A percentile compares a stretch with the other conserved stretches of the same genome.
Conservation (phyloP, 2,329 filamentous ascomycete species). For the Paecilomyces dactylethromorphus region DNA sequence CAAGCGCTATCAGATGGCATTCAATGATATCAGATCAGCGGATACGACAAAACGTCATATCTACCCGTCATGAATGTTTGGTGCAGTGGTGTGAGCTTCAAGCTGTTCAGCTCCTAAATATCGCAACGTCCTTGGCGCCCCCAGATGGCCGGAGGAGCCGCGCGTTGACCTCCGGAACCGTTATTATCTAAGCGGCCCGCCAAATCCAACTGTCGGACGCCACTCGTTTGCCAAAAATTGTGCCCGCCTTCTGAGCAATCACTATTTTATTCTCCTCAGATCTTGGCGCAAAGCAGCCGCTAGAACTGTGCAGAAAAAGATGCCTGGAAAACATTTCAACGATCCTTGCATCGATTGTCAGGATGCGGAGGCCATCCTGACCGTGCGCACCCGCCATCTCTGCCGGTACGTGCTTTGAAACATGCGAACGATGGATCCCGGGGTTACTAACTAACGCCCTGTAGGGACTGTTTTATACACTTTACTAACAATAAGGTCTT, state of each 20-base stretch:
- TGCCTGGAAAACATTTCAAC: slow-evolving; percentile 25
- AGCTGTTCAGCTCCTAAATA: neutral
- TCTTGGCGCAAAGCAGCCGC: neutral
- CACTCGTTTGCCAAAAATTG: slow-evolving; percentile 10
- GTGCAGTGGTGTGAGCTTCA: neutral
- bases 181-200: slow-evolving; percentile 22
- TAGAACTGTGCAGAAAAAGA: slow-evolving; percentile 8
- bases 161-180: slow-evolving; percentile 13
- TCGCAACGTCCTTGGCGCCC: slow-evolving; percentile 4
- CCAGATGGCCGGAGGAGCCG: slow-evolving; percentile 18
- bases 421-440: slow-evolving; percentile 1
- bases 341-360: slow-evolving; percentile 53
- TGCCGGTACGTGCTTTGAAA: slow-evolving; percentile 45
- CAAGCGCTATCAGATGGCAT: neutral
- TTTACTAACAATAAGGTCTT: slow-evolving; percentile 74
- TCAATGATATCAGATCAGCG: neutral
- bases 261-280: neutral
- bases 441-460: slow-evolving; percentile 8
- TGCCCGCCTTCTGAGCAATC: neutral
- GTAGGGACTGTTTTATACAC: slow-evolving; percentile 66
- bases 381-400: slow-evolving; percentile 53
- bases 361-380: slow-evolving; percentile 42
- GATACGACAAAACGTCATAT: neutral
- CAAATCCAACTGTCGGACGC: slow-evolving; percentile 6
- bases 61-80: neutral